These are phyloP conservation scores for Leptographium galeiforme DNA, from an alignment of 2,329 filamentous ascomycete species.

Conservation along the genomic window DNA sequence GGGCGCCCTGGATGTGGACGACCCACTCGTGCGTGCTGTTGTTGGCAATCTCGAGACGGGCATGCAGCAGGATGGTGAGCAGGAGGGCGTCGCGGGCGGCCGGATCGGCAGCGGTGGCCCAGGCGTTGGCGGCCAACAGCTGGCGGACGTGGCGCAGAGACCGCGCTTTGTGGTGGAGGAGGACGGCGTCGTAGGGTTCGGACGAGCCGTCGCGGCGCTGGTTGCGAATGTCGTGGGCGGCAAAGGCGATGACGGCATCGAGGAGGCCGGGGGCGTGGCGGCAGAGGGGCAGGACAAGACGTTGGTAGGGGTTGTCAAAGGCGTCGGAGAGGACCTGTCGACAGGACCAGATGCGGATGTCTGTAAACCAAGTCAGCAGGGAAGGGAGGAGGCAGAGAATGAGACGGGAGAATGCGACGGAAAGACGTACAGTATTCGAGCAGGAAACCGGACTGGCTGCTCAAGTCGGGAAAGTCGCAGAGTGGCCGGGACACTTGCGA, in stretches of 20 bases:
- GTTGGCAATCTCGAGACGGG: neutral
- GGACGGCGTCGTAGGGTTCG: neutral
- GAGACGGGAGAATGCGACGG: neutral
- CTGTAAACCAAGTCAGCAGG: neutral
- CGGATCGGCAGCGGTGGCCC: neutral
- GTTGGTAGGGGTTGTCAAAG: conserved; percentile 1
- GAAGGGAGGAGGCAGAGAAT: neutral
- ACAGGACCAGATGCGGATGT: neutral
- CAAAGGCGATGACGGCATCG: conserved; percentile 2
- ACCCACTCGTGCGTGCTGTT: conserved; percentile 5
- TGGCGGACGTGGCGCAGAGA: neutral
- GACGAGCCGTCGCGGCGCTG: neutral
- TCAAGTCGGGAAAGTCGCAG: neutral
- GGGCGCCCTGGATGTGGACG: neutral
- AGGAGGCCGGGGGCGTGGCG: neutral
- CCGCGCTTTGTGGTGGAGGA: conserved; percentile 1
- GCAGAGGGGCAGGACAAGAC: neutral
- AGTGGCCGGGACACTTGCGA: neutral
- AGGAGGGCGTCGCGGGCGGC: neutral
- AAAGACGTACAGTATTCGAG: conserved; percentile 1
- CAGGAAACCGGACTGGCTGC: neutral
- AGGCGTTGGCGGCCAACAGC: neutral
- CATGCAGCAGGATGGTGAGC: neutral
- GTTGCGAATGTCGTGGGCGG: conserved; percentile 4
- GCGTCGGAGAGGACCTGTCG: neutral